These are phyloP conservation scores for Suillus fuscotomentosus DNA, from an alignment of 768 basidiomycete species.

Conservation along the genomic window DNA sequence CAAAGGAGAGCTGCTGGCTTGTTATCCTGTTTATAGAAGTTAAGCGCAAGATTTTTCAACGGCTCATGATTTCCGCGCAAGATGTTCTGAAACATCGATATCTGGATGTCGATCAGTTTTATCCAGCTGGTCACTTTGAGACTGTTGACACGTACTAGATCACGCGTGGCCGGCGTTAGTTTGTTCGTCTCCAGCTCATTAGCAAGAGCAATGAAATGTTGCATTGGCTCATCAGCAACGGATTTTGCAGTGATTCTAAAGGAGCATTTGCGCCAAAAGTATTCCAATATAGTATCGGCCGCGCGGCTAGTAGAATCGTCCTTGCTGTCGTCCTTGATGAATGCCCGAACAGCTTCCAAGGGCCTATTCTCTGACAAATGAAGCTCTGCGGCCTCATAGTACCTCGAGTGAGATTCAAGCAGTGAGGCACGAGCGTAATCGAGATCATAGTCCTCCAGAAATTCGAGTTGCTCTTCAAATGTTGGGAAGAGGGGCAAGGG, in stretches of 20 bases:
- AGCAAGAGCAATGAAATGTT: conserved; percentile 27
- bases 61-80: conserved; percentile 15
- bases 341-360: conserved; percentile 44
- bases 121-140: conserved; percentile 18
- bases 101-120: conserved; percentile 8
- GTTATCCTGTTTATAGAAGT: conserved; percentile 28
- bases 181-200: conserved; percentile 9
- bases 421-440: conserved; percentile 47
- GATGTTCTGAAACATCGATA: conserved; percentile 38
- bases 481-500: conserved; percentile 48
- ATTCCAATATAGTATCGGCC: conserved; percentile 38
- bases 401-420: conserved; percentile 40
- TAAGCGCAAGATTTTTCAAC: conserved; percentile 32
- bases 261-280: conserved; percentile 46
- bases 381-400: conserved; percentile 51
- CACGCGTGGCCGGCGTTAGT: conserved; percentile 7
- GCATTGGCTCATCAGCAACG: conserved; percentile 5
- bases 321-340: conserved; percentile 35
- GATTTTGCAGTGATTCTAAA: conserved; percentile 32
- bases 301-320: conserved; percentile 33
- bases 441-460: conserved; percentile 52
- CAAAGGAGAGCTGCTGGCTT: conserved; percentile 39
- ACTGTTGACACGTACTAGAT: conserved; percentile 11
- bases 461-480: conserved; percentile 54
- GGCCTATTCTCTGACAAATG: conserved; percentile 46